Evolutionary conservation across 2,329 filamentous ascomycete species (phyloP), one percentile per base, ranked within the genome.

Genomic region (Ceratocystis albifundus): DNA sequence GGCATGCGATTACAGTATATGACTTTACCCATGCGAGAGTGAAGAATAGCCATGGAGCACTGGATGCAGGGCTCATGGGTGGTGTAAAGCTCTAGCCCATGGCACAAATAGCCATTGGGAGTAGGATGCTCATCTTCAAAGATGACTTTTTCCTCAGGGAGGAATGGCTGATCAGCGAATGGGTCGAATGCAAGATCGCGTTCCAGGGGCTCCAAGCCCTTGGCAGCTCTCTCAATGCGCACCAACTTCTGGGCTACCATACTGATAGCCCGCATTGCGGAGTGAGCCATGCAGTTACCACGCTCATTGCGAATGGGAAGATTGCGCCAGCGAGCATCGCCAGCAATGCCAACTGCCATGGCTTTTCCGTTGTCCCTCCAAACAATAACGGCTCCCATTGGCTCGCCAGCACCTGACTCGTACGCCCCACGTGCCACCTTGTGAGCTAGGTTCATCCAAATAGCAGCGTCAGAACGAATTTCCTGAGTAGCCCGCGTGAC

Each of bases 31-130:
- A 99, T 96, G 63, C 94, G 85, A 7, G 93, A 96, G 74, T 97
- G 92, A 25, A 97, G 80, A 71, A 97, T 88, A 1, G 90, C 94
- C 94, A 97, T 97, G 45, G 89, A 90, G 76, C 94, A 99, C 84
- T 96, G 95, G 68, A 96, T 84, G 74, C 94, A 99, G 4, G 94
- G 94, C 76, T 99, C 94, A 73, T 97, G 92, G 1, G 92, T 96
- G 68, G 95, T 80, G 77, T 96, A 97, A 66, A 99, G 83, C 75
- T 97, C 93, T 36, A 99, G 82, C 65, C 90, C 89, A 70, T 96
- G 90, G 76, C 93, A 97, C 22, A 99, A 84, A 74, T 99, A 99
- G 65, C 93, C 93, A 70, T 90, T 89, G 41, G 84, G 82, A 70
- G 80, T 83, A 50, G 82, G 83, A 72, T 87, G 88, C 71, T 86